Conservation (phyloP, 1,139 yeast species). For the Diutina rugosa region DNA sequence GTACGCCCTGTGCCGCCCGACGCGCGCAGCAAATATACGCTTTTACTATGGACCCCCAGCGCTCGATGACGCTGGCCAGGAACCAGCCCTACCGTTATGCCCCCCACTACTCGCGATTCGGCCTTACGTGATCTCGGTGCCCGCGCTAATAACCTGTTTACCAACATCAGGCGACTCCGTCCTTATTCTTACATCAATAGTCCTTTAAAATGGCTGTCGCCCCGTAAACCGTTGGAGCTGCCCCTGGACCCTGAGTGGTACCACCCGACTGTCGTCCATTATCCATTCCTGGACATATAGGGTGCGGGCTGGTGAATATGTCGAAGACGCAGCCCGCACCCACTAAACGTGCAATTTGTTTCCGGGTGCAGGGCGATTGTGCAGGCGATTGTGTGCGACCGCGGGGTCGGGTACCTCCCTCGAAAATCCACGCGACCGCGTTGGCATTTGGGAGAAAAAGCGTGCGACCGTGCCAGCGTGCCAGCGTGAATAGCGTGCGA, state of each 20-base stretch:
- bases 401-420: background rate
- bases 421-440: background rate
- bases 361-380: too few species aligned
- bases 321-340: background rate
- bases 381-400: background rate
- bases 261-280: background rate
- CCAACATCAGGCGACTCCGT: too few species aligned
- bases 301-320: background rate
- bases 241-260: background rate
- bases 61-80: background rate
- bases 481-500: too few species aligned
- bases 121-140: too few species aligned
- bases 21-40: background rate
- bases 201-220: too few species aligned
- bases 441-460: too few species aligned
- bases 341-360: background rate
- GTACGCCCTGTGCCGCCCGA: background rate
- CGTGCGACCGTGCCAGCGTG: too few species aligned
- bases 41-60: background rate
- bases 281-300: background rate
- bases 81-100: background rate
- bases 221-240: background rate
- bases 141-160: too few species aligned
- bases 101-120: background rate
- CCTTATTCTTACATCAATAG: too few species aligned